Base-by-base conservation (phyloP, 345 rosid species). In the Atalantia buxifolia region DNA sequence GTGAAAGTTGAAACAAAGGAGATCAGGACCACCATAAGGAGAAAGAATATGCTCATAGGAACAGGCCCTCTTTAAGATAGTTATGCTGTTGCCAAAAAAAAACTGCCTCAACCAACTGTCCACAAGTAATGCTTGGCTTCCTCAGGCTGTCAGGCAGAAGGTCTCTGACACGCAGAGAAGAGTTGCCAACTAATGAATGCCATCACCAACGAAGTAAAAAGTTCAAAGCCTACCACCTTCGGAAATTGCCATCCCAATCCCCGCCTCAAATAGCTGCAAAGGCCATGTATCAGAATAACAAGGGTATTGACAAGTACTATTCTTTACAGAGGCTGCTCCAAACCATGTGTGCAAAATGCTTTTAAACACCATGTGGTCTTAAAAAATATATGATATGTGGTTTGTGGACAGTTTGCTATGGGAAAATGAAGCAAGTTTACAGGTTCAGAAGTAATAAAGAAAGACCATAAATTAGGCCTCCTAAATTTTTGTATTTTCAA, bases 121-220 rank as follows among this genome's bases (percentile, higher is more conserved):
- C 13, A 10, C 36, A 42, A 10, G 33, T 45, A 18, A 22, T 42
- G 25, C 33, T 76, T 67, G 62, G 76, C 57, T 38, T 50, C 84
- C 86, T 89, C 88, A 93, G 22, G 84, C 76, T 38, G 94, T 90
- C 88, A 95, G 22, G 84, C 76, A 45, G 94, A 95, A 60, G 95
- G 94, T 84, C 92, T 90, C 86, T 93, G 98, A 76, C 98, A 93
- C 28, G 93, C 92, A 65, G 92, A 68, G 80, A 93, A 93, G 68
- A 95, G 93, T 83, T 95, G 98, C 91, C 96, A 93, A 73, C 98
- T 95, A 78, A 92, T 82, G 77, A 95, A 90, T 65, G 98, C 98
- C 97, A 90, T 88, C 53, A 87, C 84, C 78, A 95, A 81, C 71
- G 98, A 95, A 57, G 96, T 90, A 80, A 86, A 79, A n/a, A 95